Conservation (phyloP, 148 eudicot genomes). For the Cornus suecica region DNA sequence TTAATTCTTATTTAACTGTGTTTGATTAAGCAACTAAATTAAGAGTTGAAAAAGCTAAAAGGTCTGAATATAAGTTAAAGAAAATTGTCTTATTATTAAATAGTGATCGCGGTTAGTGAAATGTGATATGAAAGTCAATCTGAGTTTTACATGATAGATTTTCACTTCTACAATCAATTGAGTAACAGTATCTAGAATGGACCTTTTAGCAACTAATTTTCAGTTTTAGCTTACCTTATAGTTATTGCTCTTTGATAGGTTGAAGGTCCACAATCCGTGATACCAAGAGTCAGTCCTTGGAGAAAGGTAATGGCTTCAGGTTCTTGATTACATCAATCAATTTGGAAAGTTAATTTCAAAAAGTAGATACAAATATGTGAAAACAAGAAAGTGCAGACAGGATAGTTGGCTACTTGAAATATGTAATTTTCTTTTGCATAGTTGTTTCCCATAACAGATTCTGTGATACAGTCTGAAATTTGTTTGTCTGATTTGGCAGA, state of each 20-base stretch:
- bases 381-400: background rate
- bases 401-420: background rate
- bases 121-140: too few species aligned
- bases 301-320: constrained; percentile 46
- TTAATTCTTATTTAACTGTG: background rate
- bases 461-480: background rate
- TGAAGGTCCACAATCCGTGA: constrained; percentile 42
- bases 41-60: too few species aligned
- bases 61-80: too few species aligned
- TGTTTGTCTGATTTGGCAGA: constrained; percentile 35
- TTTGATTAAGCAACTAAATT: too few species aligned
- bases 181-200: too few species aligned
- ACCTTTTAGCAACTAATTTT: too few species aligned
- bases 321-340: constrained; percentile 1
- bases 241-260: constrained; percentile 36
- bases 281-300: constrained; percentile 66
- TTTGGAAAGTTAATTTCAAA: background rate
- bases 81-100: too few species aligned
- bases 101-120: too few species aligned
- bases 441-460: background rate
- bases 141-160: too few species aligned
- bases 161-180: too few species aligned
- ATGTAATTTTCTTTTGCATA: background rate
- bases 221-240: too few species aligned
- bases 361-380: background rate